A percentile compares a stretch with the other conserved stretches of the same genome.
phyloP scores from a whole-genome alignment of 23 red algal genomes.

The Pyropia yezoensis region DNA sequence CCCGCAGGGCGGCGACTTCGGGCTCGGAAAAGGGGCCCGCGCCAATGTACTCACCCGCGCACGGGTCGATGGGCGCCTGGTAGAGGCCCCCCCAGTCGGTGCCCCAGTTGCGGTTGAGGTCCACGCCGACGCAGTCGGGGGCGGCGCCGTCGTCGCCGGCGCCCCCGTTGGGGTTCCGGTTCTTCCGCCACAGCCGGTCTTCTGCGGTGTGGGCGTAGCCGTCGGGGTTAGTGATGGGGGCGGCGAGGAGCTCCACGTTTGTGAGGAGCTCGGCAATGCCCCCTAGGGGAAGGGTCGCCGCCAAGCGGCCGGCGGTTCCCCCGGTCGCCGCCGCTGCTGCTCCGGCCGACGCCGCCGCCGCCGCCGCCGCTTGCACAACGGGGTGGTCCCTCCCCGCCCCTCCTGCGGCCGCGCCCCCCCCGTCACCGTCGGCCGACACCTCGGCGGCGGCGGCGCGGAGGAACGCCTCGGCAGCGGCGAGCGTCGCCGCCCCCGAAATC shows the following conservation, averaged over 20 bases:
- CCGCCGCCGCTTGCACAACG: no score
- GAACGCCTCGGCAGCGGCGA: background rate
- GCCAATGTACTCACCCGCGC: background rate
- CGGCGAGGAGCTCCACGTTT: background rate
- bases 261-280: background rate
- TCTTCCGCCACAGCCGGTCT: background rate
- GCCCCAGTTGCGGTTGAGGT: conserved; percentile 4
- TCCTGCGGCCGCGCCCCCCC: no score
- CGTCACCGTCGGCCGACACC: no score
- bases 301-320: no score
- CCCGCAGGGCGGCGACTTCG: background rate
- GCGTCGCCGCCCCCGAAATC: background rate
- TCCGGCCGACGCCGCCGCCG: background rate
- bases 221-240: background rate
- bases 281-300: no score
- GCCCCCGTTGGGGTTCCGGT: background rate
- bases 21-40: background rate
- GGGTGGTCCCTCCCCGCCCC: no score
- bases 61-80: background rate
- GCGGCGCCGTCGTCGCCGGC: background rate
- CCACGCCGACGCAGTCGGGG: background rate
- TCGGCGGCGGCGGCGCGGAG: no score
- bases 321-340: background rate
- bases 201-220: background rate
- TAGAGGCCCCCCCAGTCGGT: background rate